Evolutionary conservation across 257 asterid species (phyloP), one percentile per base, ranked within the genome.

Genomic region (Gentiana straminea): DNA sequence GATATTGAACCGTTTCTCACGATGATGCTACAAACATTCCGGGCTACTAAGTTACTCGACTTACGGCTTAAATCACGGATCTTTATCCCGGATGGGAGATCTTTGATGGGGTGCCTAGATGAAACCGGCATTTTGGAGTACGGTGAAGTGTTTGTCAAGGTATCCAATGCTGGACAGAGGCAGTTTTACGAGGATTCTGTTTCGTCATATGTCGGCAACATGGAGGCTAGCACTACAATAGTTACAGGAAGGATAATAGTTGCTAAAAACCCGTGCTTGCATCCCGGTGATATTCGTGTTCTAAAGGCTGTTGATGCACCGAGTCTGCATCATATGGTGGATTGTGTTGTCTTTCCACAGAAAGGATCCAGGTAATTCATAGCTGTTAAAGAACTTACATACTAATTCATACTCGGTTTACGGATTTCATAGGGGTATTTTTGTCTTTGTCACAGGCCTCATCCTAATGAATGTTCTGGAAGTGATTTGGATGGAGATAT

Each of bases 401-500:
- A 8, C 44, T 39, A 7, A 4, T 39, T 39, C 44, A 39, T 39
- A 3, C n/a, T 39, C 8, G 44, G 44, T 39, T 39, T 4, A 39
- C 8, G 4, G 4, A 39, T 7, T 39, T 39, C 44, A 39, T 39
- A 7, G 24, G 11, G 8, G 4, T 5, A 33, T 55, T 11, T 47
- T 61, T 43, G 58, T 61, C 8, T 47, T 61, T 43, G 58, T 61
- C 8, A 67, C 74, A 85, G 97, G 63, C 98, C 98, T 32, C 97
- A 87, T 72, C 97, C 98, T 35, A 85, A 88, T 72, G 98, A 92
- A 79, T 92, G 98, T 63, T 92, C 97, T 24, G 95, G 98, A 62
- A 85, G 97, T 60, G 98, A 92, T 68, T 75, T 88, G 81, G 98
- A 92, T 62, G 98, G 98, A 43, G 98, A 92, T 66, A 61, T 88